Percentiles rank a stretch among this genome's conserved stretches.
Conservation (phyloP, 176 grass and related monocot species). For the Chrysopogon serrulatus region DNA sequence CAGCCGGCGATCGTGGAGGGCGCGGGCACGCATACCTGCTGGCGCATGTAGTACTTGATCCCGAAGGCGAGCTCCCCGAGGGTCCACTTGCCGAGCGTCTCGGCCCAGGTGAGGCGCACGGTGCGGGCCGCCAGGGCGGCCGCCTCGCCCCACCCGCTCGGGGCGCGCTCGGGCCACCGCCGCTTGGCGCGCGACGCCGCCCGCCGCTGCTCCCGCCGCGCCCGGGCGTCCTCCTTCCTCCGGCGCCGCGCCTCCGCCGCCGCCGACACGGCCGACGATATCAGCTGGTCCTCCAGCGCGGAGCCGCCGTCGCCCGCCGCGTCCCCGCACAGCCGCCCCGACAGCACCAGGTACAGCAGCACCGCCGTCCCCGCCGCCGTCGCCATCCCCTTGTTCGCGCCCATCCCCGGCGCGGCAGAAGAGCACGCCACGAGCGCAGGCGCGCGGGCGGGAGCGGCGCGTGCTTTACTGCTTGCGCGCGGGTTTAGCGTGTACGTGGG, state of each 20-base stretch:
- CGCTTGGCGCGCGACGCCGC: not conserved
- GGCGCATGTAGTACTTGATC: conserved; percentile 81
- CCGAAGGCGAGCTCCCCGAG: conserved; percentile 87
- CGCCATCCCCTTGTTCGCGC: conserved; percentile 32
- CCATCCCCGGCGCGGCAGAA: too few relatives aligned
- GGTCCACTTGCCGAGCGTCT: conserved; percentile 90
- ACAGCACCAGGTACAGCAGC: conserved; percentile 66
- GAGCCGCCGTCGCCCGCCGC: conserved; percentile 17
- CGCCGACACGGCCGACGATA: conserved; percentile 11
- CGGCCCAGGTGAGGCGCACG: conserved; percentile 49
- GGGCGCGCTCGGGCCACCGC: conserved; percentile 54
- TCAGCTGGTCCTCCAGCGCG: conserved; percentile 8
- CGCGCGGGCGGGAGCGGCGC: too few relatives aligned
- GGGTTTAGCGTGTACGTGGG: not conserved
- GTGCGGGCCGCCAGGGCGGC: conserved; percentile 38
- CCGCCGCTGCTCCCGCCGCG: conserved; percentile 13
- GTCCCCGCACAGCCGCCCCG: conserved; percentile 52
- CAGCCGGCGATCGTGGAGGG: not conserved
- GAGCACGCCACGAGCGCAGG: too few relatives aligned
- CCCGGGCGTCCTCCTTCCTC: conserved; percentile 30
- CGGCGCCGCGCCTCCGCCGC: not conserved
- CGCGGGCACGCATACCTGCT: conserved; percentile 40
- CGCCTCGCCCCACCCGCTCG: conserved; percentile 47
- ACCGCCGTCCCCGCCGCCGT: conserved; percentile 64
- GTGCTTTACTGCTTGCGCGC: not conserved